These are phyloP conservation scores for Guillardia theta DNA, from an alignment of 78 protist genomes.

Conservation along the genomic window DNA sequence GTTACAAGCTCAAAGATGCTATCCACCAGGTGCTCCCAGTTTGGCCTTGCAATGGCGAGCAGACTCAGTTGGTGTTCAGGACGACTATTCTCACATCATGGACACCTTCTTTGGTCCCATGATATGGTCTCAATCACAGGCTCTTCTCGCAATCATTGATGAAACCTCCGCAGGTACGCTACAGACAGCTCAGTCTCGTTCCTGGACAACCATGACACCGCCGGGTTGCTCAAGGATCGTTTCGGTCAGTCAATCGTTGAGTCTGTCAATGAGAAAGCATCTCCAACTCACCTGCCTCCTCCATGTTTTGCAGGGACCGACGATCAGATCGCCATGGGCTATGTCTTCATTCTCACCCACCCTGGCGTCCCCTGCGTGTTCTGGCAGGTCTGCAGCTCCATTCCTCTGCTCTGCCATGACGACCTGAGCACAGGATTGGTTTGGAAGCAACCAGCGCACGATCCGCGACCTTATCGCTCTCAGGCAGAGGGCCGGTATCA, in stretches of 20 bases:
- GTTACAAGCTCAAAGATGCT: conserved; percentile 1
- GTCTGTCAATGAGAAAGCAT: background rate
- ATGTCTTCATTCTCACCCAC: background rate
- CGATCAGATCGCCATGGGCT: background rate
- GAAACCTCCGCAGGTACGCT: background rate
- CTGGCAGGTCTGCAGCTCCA: background rate
- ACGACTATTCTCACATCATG: background rate
- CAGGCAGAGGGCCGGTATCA: background rate
- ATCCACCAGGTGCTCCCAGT: too few relatives aligned
- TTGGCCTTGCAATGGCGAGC: too few relatives aligned
- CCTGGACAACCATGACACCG: conserved; percentile 36
- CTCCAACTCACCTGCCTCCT: background rate
- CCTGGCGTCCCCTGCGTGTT: conserved; percentile 23
- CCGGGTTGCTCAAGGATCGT: background rate
- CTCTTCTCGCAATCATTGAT: background rate
- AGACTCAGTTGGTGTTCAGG: too few relatives aligned
- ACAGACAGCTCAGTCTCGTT: background rate
- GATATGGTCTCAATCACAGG: background rate
- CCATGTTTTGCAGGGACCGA: background rate
- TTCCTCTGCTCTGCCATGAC: too few relatives aligned
- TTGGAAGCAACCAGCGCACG: background rate
- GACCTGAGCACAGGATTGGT: too few relatives aligned
- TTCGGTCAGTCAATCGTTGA: background rate
- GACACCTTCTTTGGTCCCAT: conserved; percentile 26
- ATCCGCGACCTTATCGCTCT: background rate